Conservation (phyloP, 139 green algal species). For the Yamagishiella unicocca region DNA sequence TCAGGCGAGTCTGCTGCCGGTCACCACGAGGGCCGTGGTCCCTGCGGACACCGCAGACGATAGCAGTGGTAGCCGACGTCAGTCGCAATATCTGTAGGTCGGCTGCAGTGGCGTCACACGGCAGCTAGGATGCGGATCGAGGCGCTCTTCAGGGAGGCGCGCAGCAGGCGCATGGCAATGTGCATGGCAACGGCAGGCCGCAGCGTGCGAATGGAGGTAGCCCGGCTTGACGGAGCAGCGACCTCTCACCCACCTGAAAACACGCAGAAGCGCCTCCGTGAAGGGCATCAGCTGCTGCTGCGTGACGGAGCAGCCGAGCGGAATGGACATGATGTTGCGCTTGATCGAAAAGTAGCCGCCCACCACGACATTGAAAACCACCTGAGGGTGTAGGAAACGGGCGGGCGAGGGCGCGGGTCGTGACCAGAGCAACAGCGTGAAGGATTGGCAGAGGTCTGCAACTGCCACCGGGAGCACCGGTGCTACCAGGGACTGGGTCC, state of each 20-base stretch:
- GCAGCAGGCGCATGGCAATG: no score
- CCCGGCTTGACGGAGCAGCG: no score
- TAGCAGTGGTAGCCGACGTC: no score
- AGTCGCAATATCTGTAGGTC: no score
- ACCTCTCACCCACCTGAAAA: slow-evolving; percentile 79
- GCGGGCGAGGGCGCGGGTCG: background rate
- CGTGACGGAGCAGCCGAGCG: slow-evolving; percentile 86
- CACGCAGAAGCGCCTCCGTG: slow-evolving; percentile 81
- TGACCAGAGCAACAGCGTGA: background rate
- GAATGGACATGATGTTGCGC: slow-evolving; percentile 92
- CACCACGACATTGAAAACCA: slow-evolving; percentile 74
- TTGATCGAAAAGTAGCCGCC: slow-evolving; percentile 97
- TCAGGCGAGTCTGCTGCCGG: slow-evolving; percentile 94
- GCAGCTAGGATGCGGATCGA: no score
- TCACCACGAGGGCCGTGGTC: slow-evolving; percentile 90
- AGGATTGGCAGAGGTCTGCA: no score
- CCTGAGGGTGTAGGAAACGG: background rate
- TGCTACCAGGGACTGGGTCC: no score
- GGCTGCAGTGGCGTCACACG: no score
- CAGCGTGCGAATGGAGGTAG: no score
- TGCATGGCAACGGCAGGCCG: no score
- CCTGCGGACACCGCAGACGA: slow-evolving; percentile 48
- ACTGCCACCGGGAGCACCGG: no score
- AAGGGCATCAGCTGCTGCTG: slow-evolving; percentile 83
- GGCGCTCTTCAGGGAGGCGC: no score